These are phyloP conservation scores for Microglena sp. DNA, from an alignment of 139 green algal species.

Conservation along the genomic window DNA sequence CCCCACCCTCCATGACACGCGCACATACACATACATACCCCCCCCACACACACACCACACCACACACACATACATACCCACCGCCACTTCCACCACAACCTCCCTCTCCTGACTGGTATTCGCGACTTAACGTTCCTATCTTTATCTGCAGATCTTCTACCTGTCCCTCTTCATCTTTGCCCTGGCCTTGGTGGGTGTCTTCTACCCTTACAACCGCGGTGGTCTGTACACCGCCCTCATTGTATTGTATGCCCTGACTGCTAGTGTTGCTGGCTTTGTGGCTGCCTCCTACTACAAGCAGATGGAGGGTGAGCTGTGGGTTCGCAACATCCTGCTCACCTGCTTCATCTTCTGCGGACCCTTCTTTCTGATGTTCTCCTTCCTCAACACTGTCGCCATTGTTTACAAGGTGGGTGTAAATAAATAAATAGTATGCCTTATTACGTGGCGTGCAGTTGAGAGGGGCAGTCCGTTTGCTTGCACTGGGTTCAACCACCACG, in stretches of 20 bases:
- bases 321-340: slow-evolving; percentile 71
- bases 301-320: slow-evolving; percentile 75
- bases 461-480: too few species aligned
- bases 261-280: slow-evolving; percentile 45
- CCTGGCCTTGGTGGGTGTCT: slow-evolving; percentile 75
- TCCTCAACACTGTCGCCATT: slow-evolving; percentile 78
- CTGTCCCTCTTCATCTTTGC: slow-evolving; percentile 71
- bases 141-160: slow-evolving; percentile 15
- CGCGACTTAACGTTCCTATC: too few species aligned
- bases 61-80: too few species aligned
- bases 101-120: too few species aligned
- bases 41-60: too few species aligned
- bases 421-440: too few species aligned
- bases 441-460: too few species aligned
- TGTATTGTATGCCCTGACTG: slow-evolving; percentile 83
- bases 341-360: slow-evolving; percentile 69
- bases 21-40: too few species aligned
- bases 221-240: slow-evolving; percentile 75
- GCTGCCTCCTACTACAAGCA: slow-evolving; percentile 3
- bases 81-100: too few species aligned
- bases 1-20: too few species aligned
- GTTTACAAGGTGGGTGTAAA: slow-evolving; percentile 24
- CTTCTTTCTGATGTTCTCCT: slow-evolving; percentile 63
- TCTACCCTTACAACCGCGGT: slow-evolving; percentile 91
- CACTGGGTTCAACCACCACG: too few species aligned